These are phyloP conservation scores for Fraxinus xanthoxyloides DNA, from an alignment of 305 asterid genomes.

Conservation along the genomic window DNA sequence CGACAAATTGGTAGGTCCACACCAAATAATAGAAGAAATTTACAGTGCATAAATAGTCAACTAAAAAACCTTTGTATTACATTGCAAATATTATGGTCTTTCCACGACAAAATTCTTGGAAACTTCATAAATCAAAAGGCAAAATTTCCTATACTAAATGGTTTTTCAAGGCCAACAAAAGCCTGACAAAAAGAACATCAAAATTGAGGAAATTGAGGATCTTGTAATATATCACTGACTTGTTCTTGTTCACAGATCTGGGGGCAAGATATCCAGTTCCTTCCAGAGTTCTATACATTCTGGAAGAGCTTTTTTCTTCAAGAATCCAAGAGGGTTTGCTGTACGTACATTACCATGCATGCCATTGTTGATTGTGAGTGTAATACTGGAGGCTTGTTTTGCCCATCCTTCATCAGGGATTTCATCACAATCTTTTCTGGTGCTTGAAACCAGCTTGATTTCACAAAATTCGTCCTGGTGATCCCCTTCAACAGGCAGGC, in stretches of 20 bases:
- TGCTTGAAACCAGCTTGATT: conserved; percentile 11
- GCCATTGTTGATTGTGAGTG: conserved; percentile 18
- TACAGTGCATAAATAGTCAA: not conserved
- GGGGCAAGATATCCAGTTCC: conserved; percentile 17
- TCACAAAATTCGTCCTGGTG: conserved; percentile 25
- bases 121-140: not conserved
- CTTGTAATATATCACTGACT: not conserved
- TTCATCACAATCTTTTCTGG: conserved; percentile 21
- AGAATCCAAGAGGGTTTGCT: conserved; percentile 14
- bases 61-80: not conserved
- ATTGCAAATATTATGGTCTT: not conserved
- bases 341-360: not conserved
- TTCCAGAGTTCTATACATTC: conserved; percentile 15
- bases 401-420: conserved; percentile 8
- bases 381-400: conserved; percentile 11
- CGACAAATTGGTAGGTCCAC: not conserved
- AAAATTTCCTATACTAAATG: not conserved
- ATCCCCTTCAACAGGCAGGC: conserved; percentile 10
- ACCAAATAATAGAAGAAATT: not conserved
- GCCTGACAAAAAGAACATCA: not conserved
- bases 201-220: not conserved
- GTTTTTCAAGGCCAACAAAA: not conserved
- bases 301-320: conserved; percentile 10
- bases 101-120: not conserved
- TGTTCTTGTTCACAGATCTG: not conserved